Evolutionary conservation across 441 rosid species (phyloP), one percentile per base, ranked within the genome.

Genomic region (Erodium texanum): DNA sequence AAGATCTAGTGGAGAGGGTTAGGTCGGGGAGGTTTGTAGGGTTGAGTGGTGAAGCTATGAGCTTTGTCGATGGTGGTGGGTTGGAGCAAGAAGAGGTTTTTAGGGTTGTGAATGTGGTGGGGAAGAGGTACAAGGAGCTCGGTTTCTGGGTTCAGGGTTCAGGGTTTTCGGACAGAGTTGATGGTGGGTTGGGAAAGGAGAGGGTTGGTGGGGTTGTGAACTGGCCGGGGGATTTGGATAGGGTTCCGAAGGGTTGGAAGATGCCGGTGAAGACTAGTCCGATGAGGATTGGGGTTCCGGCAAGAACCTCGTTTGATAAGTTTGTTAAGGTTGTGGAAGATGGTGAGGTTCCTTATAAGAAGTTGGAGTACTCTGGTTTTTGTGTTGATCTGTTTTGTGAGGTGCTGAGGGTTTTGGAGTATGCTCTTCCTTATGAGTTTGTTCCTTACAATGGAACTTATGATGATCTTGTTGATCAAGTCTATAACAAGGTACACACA

Each of bases 261-360:
- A 82, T 82, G 83, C 84, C 80, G 3, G 73, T 72, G 1, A 1
- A 45, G 19, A 24, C 20, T 1, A 76, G 71, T n/a, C 82, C 64
- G 3, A 43, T 85, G 81, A 68, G 7, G 15, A 83, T 87, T 19
- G 87, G 81, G 38, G 84, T 87, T 68, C 89, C 89, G 5, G 79
- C 62, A 0, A 71, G 65, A 18, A 81, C 85, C 1, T 7, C 78
- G 14, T 85, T 85, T 9, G 70, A 78, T 38, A 77, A 45, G 69
- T 85, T 85, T 48, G 85, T 82, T 18, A 78, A 54, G 73, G 81
- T 82, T 27, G 66, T 16, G 45, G 8, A 38, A 11, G 24, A 19
- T 29, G 67, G 61, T 2, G 34, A 56, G 65, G 29, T 64, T 65
- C 72, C 71, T n/a, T n/a, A n/a, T 10, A 59, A 54, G 2, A 67